These are phyloP conservation scores for Aspergillus panamensis DNA, from an alignment of 495 filamentous ascomycete species.

Conservation along the genomic window DNA sequence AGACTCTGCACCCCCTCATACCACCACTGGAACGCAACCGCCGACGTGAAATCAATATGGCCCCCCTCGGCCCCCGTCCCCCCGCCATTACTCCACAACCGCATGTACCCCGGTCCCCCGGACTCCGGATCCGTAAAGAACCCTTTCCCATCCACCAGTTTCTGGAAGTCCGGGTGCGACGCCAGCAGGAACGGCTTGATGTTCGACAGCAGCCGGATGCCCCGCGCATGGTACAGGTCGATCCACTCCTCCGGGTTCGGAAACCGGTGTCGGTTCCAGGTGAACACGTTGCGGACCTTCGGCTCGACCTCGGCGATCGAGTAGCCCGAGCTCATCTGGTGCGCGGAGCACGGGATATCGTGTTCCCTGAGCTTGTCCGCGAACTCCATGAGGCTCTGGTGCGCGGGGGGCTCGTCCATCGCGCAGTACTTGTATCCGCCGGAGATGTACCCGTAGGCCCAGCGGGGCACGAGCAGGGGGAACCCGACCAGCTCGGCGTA, in stretches of 20 bases:
- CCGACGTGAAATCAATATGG: conserved; percentile 66
- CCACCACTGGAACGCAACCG: conserved; percentile 65
- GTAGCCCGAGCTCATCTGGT: conserved; percentile 70
- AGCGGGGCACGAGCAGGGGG: conserved; percentile 60
- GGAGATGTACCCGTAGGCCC: conserved; percentile 66
- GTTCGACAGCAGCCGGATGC: conserved; percentile 64
- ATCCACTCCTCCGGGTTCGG: conserved; percentile 61
- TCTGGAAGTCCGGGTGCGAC: conserved; percentile 60
- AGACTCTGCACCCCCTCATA: conserved; percentile 59
- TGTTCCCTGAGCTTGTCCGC: conserved; percentile 55
- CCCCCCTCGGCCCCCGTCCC: conserved; percentile 65
- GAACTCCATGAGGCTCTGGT: conserved; percentile 56
- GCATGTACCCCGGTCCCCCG: conserved; percentile 50
- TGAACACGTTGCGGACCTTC: conserved; percentile 68
- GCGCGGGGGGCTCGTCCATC: conserved; percentile 58
- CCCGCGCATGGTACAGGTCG: conserved; percentile 55
- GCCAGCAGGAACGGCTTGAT: conserved; percentile 66
- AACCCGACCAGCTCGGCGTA: conserved; percentile 65
- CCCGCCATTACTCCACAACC: conserved; percentile 65
- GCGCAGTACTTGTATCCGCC: conserved; percentile 69
- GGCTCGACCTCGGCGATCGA: conserved; percentile 62
- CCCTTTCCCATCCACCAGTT: conserved; percentile 49
- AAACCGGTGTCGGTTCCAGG: conserved; percentile 65
- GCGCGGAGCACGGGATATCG: conserved; percentile 67
- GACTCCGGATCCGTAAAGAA: conserved; percentile 60